Conservation (phyloP, 176 grass and related monocot genomes). For the Oryza punctata region DNA sequence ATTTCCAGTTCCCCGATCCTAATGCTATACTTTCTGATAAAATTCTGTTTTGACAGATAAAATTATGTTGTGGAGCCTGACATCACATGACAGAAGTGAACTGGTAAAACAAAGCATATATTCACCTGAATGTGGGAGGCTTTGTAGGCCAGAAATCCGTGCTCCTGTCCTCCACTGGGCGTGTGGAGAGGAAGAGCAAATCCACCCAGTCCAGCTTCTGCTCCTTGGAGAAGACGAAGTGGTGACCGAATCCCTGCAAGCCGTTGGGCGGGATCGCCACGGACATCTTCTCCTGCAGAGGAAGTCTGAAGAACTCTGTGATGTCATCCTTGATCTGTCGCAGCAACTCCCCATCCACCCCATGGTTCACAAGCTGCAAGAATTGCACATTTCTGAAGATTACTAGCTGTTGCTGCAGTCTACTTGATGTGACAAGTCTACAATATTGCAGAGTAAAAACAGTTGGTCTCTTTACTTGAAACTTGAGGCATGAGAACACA, state of each 20-base stretch:
- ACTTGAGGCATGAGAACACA: not conserved
- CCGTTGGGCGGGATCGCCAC: slow-evolving; percentile 38
- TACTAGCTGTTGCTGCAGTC: slow-evolving; percentile 8
- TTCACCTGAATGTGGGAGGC: slow-evolving; percentile 44
- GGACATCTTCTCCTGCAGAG: slow-evolving; percentile 46
- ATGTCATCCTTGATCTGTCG: slow-evolving; percentile 37
- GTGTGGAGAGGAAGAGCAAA: slow-evolving; percentile 38
- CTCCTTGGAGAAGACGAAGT: slow-evolving; percentile 64
- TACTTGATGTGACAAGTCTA: not conserved
- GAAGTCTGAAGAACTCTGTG: slow-evolving; percentile 50
- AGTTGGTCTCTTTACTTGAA: not conserved
- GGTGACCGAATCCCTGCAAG: slow-evolving; percentile 63
- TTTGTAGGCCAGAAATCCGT: slow-evolving; percentile 52
- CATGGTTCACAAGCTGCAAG: slow-evolving; percentile 51
- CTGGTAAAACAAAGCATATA: not conserved
- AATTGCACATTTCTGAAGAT: slow-evolving; percentile 4
- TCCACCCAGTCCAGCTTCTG: slow-evolving; percentile 77
- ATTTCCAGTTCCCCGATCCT: not conserved
- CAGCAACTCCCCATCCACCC: slow-evolving; percentile 3
- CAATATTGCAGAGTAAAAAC: not conserved
- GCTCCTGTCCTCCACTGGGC: slow-evolving; percentile 34
- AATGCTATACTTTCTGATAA: not conserved
- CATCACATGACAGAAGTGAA: not conserved
- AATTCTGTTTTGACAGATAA: not conserved
- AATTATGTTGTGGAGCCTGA: not conserved